A percentile compares a stretch with the other conserved stretches of the same genome.
Evolutionary conservation across 208 protist species (phyloP).

Genomic region (Sergeia podlipaevii): DNA sequence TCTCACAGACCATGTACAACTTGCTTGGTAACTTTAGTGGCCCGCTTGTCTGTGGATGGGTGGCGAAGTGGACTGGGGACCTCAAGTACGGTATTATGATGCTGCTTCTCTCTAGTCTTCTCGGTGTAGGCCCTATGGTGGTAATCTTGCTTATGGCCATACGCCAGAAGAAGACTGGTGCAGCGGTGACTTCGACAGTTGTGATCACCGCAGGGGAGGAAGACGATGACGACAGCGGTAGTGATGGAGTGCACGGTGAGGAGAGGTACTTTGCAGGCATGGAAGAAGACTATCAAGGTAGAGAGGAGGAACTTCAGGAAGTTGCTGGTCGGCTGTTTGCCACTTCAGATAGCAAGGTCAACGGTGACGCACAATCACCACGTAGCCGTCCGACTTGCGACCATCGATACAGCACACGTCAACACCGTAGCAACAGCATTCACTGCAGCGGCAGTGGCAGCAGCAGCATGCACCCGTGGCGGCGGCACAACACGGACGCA

Average conservation of each 20-base stretch:
- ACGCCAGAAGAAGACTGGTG: background rate
- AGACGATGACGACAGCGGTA: background rate
- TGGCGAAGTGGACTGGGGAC: constrained; percentile 58
- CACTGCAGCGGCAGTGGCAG: too few relatives aligned
- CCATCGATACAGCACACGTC: too few relatives aligned
- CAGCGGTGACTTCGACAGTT: constrained; percentile 1
- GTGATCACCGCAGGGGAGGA: background rate
- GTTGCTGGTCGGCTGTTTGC: too few relatives aligned
- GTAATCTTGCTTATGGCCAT: constrained; percentile 37
- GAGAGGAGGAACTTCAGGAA: too few relatives aligned
- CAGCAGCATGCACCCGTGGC: too few relatives aligned
- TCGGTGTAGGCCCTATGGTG: constrained; percentile 60
- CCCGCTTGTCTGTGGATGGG: constrained; percentile 77
- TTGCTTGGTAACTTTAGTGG: constrained; percentile 88
- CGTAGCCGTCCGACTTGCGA: too few relatives aligned
- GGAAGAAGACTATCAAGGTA: too few relatives aligned
- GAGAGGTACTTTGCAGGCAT: background rate
- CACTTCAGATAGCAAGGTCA: too few relatives aligned
- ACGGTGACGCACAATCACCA: too few relatives aligned
- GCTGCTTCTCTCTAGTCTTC: constrained; percentile 51
- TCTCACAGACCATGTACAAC: constrained; percentile 87
- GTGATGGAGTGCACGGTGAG: background rate
- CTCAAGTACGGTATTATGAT: constrained; percentile 76
- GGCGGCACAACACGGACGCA: too few relatives aligned
- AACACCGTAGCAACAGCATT: too few relatives aligned